Conservation (phyloP, 2,329 filamentous ascomycete genomes). For the Dendrostoma leiphaemia region DNA sequence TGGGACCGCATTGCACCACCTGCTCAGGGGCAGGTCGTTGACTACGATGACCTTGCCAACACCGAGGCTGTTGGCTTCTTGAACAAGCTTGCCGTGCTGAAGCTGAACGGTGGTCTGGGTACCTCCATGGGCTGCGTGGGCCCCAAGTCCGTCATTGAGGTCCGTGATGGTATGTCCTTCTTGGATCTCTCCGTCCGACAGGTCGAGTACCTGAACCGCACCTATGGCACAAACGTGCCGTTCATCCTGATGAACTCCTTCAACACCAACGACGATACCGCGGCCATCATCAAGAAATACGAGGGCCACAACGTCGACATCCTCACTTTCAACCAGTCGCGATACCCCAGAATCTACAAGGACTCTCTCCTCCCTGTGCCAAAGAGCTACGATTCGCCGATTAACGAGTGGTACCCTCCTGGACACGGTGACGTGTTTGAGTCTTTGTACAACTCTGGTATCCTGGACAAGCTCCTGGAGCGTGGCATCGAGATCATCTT, state of each 20-base stretch:
- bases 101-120: conserved; percentile 98
- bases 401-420: conserved; percentile 97
- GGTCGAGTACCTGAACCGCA: conserved; percentile 98
- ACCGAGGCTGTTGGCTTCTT: conserved; percentile 90
- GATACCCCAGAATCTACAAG: conserved; percentile 97
- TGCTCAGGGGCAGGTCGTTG: conserved; percentile 88
- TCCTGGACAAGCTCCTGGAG: conserved; percentile 92
- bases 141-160: conserved; percentile 98
- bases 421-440: conserved; percentile 99
- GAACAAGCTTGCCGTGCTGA: conserved; percentile 95
- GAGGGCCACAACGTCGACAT: conserved; percentile 99
- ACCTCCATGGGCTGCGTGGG: conserved; percentile 99
- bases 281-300: conserved; percentile 99
- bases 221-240: conserved; percentile 93
- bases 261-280: conserved; percentile 98
- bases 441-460: conserved; percentile 98
- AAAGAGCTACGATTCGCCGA: conserved; percentile 81
- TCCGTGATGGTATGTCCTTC: conserved; percentile 99
- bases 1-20: conserved; percentile 97
- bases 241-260: conserved; percentile 99
- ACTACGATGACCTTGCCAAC: conserved; percentile 88
- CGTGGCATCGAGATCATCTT: conserved; percentile 97
- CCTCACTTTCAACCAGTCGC: conserved; percentile 98
- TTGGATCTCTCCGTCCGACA: conserved; percentile 96
- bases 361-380: conserved; percentile 95